These are phyloP conservation scores for Xerocomus minutiporus DNA, from an alignment of 1,284 basidiomycete genomes.

Conservation along the genomic window DNA sequence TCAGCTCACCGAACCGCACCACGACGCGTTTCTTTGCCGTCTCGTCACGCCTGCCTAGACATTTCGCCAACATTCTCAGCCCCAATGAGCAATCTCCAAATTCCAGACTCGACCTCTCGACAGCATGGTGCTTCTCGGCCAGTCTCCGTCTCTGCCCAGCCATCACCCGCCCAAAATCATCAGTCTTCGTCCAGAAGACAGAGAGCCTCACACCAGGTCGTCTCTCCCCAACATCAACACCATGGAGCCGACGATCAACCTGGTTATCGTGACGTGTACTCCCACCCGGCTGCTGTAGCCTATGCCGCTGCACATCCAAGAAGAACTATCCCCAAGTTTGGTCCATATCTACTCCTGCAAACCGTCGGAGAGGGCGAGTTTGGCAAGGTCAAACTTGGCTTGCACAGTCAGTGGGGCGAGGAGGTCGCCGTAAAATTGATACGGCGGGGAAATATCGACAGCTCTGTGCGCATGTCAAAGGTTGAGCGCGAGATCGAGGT, in stretches of 20 bases:
- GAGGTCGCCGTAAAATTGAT: slow-evolving; percentile 99
- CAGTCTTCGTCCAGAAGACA: slow-evolving; percentile 41
- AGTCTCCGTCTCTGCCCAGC: slow-evolving; percentile 44
- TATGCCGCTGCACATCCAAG: slow-evolving; percentile 81
- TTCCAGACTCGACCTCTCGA: slow-evolving; percentile 49
- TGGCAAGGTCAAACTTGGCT: slow-evolving; percentile 97
- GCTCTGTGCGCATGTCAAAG: slow-evolving; percentile 84
- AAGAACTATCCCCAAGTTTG: slow-evolving; percentile 87
- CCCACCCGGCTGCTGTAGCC: slow-evolving; percentile 83
- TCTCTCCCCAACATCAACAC: slow-evolving; percentile 43
- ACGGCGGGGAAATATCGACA: slow-evolving; percentile 88
- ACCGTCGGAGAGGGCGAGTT: slow-evolving; percentile 98
- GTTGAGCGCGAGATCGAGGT: slow-evolving; percentile 98
- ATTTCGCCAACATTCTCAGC: not conserved
- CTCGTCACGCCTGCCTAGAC: not conserved
- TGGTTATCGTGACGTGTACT: slow-evolving; percentile 66
- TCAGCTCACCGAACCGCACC: too few species aligned
- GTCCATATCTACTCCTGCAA: slow-evolving; percentile 91
- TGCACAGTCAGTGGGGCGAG: slow-evolving; percentile 93
- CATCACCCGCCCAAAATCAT: slow-evolving; percentile 36
- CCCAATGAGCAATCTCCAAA: slow-evolving; percentile 39
- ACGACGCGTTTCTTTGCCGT: not conserved
- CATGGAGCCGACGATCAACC: slow-evolving; percentile 38
- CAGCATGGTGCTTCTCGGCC: slow-evolving; percentile 34
- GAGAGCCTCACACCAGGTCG: slow-evolving; percentile 51